Evolutionary conservation across 2,329 filamentous ascomycete genomes (phyloP), one percentile per base, ranked within the genome.

Genomic region (Tolypocladium ovalisporum): DNA sequence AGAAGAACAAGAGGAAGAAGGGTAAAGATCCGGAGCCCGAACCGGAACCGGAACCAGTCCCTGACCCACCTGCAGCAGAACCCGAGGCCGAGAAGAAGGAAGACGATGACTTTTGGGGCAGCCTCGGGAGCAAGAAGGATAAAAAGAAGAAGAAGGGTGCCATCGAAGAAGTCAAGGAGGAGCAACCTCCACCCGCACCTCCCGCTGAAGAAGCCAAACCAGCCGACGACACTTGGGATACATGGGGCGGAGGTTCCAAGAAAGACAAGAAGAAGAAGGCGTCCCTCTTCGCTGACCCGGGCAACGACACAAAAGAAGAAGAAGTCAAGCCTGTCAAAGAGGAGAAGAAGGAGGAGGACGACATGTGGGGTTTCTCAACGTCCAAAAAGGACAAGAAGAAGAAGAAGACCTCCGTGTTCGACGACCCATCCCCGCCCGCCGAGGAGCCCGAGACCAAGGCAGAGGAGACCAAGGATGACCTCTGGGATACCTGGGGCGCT

Each of bases 31-130:
- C 15, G 19, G 57, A 52, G 6, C 51, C 39, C 3, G 52, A 56
- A 17, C 24, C 56, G 3, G 57, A 59, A 12, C 40, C 58, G 13
- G 56, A 37, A 36, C 55, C 52, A 42, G 58, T 35, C 49, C 54
- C 37, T 54, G 42, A 63, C 22, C 61, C 62, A 54, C 58, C 59
- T 29, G 42, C 39, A 19, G 56, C 57, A 3, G 63, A 66, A 47
- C 61, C 61, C 8, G 64, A 66, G 49, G 60, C 64, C 1, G 61
- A 62, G 22, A 69, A 68, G 58, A 68, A 69, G 52, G 64, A 68
- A 32, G 66, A 68, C 2, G 67, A 70, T 40, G 63, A 55, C 32
- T 29, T 64, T 22, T 73, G 69, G 67, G 68, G 56, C 19, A 59
- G 54, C 2, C 40, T 61, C 44, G 62, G 62, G 15, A 65, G 57